Percentiles rank a stretch among this genome's conserved stretches.
Evolutionary conservation across 306 rosid genomes (phyloP).

Genomic region (Rosa chinensis): DNA sequence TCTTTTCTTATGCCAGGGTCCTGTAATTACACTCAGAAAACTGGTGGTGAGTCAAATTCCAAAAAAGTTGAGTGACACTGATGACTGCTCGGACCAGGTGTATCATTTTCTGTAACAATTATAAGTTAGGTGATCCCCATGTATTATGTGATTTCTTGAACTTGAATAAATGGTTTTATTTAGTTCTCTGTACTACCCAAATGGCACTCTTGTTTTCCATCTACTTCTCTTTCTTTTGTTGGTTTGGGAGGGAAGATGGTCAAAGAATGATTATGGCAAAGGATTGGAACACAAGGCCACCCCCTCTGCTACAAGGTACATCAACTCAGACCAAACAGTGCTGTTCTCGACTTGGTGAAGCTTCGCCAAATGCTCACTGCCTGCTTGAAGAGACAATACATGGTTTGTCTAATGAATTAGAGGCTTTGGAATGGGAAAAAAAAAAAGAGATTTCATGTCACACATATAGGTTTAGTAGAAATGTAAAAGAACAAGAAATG

Average conservation of each 20-base stretch:
- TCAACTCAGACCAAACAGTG: background rate
- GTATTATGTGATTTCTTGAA: slow-evolving; percentile 41
- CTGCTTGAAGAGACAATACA: background rate
- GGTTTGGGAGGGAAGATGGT: background rate
- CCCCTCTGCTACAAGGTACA: background rate
- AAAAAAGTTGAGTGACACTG: slow-evolving; percentile 28
- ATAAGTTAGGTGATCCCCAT: slow-evolving; percentile 29
- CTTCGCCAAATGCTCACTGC: background rate
- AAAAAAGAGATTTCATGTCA: too few species aligned
- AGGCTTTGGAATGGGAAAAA: too few species aligned
- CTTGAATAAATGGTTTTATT: slow-evolving; percentile 31
- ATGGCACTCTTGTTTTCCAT: background rate
- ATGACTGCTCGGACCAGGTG: background rate
- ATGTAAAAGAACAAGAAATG: too few species aligned
- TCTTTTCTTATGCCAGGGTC: slow-evolving; percentile 72
- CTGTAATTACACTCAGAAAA: slow-evolving; percentile 57
- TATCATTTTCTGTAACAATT: slow-evolving; percentile 28
- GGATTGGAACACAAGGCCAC: background rate
- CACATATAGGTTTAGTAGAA: too few species aligned
- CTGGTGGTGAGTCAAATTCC: slow-evolving; percentile 57
- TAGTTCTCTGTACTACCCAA: background rate
- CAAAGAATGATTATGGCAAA: too few species aligned
- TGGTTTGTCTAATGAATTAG: too few species aligned
- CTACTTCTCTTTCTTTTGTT: background rate
- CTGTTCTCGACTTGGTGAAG: too few species aligned